These are phyloP conservation scores for Ascoidea tarda DNA, from an alignment of 805 yeast species.

Conservation along the genomic window DNA sequence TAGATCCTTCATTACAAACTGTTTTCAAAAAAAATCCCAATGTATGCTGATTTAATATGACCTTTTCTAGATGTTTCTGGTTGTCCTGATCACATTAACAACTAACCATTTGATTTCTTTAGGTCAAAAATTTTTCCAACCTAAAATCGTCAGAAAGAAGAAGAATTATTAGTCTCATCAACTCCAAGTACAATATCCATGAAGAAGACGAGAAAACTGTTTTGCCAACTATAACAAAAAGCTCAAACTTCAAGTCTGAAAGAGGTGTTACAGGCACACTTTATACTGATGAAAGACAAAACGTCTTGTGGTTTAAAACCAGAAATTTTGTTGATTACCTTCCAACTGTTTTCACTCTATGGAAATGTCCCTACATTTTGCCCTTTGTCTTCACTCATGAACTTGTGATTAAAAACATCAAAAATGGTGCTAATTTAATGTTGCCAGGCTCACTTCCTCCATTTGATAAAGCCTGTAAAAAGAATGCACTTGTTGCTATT, in stretches of 20 bases:
- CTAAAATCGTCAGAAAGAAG: slow-evolving; percentile 74
- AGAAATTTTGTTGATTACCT: slow-evolving; percentile 12
- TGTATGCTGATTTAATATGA: too few relatives aligned
- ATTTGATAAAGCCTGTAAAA: slow-evolving; percentile 4
- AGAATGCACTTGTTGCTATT: slow-evolving; percentile 48
- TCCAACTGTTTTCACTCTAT: slow-evolving; percentile 64
- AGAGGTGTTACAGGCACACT: neutral
- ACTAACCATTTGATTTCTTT: too few relatives aligned
- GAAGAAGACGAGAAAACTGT: neutral
- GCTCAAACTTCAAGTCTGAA: neutral
- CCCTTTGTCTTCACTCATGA: slow-evolving; percentile 64
- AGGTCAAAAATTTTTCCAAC: slow-evolving; percentile 31
- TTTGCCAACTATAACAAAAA: neutral
- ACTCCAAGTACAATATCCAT: neutral
- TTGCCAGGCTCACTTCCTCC: slow-evolving; percentile 56
- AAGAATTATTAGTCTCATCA: slow-evolving; percentile 20
- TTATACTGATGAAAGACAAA: neutral
- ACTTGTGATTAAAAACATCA: slow-evolving; percentile 54
- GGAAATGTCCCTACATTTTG: slow-evolving; percentile 52
- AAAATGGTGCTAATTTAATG: slow-evolving; percentile 74
- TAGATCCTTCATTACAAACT: too few relatives aligned
- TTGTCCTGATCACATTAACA: too few relatives aligned
- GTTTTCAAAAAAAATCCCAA: too few relatives aligned
- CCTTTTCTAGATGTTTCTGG: too few relatives aligned
- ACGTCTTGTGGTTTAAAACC: neutral